phyloP scores from a whole-genome alignment of 1,139 yeast species.

The Kodamaea suecica region DNA sequence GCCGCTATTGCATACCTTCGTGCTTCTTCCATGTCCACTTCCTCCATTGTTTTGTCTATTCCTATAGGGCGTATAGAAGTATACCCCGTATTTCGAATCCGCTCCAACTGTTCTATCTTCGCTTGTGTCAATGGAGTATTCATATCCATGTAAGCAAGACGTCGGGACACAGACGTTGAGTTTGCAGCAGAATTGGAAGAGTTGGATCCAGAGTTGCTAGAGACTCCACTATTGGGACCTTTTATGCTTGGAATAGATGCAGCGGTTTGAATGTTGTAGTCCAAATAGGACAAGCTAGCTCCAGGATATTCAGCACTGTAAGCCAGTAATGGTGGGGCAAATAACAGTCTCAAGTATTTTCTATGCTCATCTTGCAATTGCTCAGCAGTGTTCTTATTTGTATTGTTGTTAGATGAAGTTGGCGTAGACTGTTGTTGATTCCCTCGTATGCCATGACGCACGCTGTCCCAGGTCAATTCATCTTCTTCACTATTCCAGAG shows the following conservation, averaged over 20 bases:
- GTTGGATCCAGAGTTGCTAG: conserved; percentile 1
- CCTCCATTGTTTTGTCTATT: conserved; percentile 51
- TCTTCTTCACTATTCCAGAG: conserved; percentile 31
- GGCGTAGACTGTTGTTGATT: conserved; percentile 5
- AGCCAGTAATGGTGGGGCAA: conserved; percentile 54
- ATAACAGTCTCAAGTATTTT: conserved; percentile 20
- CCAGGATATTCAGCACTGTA: conserved; percentile 54
- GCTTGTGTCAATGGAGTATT: conserved; percentile 31
- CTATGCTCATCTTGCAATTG: conserved; percentile 19
- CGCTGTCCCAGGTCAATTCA: conserved; percentile 9
- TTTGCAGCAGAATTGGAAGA: conserved; percentile 1
- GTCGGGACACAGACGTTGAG: conserved; percentile 6
- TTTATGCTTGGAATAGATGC: conserved; percentile 12
- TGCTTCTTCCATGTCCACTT: conserved; percentile 31
- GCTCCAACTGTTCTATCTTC: conserved; percentile 39
- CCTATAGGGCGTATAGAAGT: conserved; percentile 54
- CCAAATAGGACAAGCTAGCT: conserved; percentile 32
- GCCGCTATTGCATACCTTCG: conserved; percentile 15
- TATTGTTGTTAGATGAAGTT: conserved; percentile 6
- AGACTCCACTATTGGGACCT: conserved; percentile 8
- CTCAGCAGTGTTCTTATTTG: conserved; percentile 12
- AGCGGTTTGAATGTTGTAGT: conserved; percentile 28
- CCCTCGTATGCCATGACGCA: conserved; percentile 6
- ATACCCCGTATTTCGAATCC: conserved; percentile 49
- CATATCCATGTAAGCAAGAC: conserved; percentile 11